Percentiles rank a stretch among this genome's conserved stretches.
These are phyloP conservation scores for Acanthochlamys bracteata DNA, from an alignment of 106 monocot genomes.

Conservation along the genomic window DNA sequence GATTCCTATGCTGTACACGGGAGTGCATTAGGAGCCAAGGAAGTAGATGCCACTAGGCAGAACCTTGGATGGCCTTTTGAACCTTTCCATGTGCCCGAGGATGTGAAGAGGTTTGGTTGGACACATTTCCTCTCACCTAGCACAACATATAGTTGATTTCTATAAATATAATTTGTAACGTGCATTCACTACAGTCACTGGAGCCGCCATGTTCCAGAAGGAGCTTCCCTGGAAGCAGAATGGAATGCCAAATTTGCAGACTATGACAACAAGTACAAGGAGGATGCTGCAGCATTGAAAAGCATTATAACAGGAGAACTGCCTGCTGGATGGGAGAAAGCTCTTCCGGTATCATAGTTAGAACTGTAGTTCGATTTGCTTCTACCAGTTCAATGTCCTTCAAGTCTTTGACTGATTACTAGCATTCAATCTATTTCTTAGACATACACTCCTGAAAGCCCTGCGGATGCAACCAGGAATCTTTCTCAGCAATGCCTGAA, in stretches of 20 bases:
- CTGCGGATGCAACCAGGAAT: constrained; percentile 65
- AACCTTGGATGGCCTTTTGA: constrained; percentile 81
- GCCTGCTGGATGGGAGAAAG: constrained; percentile 61
- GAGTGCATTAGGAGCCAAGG: constrained; percentile 86
- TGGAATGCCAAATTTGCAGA: constrained; percentile 72
- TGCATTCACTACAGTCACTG: constrained; percentile 36
- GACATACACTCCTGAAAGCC: constrained; percentile 64
- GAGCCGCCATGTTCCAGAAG: constrained; percentile 58
- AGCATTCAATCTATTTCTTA: constrained; percentile 7
- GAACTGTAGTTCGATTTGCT: background rate
- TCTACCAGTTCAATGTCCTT: background rate
- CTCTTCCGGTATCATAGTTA: constrained; percentile 46
- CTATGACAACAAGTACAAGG: constrained; percentile 68
- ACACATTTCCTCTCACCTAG: background rate
- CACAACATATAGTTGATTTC: background rate
- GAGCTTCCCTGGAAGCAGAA: constrained; percentile 56
- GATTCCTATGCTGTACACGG: constrained; percentile 72
- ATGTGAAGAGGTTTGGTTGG: constrained; percentile 70
- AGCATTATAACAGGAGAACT: constrained; percentile 56
- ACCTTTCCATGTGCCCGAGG: constrained; percentile 79
- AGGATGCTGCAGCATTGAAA: constrained; percentile 59
- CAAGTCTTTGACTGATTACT: background rate
- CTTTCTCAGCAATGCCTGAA: constrained; percentile 64
- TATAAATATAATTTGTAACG: background rate
- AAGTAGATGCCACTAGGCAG: constrained; percentile 87